Evolutionary conservation across 208 protist genomes (phyloP).

Genomic region (Leishmania major): DNA sequence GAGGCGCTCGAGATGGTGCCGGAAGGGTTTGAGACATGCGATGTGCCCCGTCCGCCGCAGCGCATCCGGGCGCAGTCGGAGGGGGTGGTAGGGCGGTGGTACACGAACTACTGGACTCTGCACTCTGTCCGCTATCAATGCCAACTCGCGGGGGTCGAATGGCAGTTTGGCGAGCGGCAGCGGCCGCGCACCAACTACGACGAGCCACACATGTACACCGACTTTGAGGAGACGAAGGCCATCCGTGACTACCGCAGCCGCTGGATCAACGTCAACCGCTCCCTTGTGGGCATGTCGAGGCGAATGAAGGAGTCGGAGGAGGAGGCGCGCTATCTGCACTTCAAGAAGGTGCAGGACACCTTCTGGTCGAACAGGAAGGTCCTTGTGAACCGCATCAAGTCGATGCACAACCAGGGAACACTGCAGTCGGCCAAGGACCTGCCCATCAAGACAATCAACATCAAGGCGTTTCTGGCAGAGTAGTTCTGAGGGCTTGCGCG

Average conservation of each 20-base stretch:
- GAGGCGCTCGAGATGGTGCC: constrained; percentile 80
- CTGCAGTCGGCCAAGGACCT: constrained; percentile 71
- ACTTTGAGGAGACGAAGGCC: constrained; percentile 91
- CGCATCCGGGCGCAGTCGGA: constrained; percentile 86
- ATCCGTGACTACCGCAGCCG: constrained; percentile 88
- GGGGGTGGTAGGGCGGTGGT: constrained; percentile 90
- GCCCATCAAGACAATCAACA: constrained; percentile 86
- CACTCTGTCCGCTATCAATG: constrained; percentile 91
- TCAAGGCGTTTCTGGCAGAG: constrained; percentile 85
- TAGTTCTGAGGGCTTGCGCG: constrained; percentile 13
- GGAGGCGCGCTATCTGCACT: constrained; percentile 87
- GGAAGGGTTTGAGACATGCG: constrained; percentile 71
- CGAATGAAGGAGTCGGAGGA: constrained; percentile 89
- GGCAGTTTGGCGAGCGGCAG: constrained; percentile 80
- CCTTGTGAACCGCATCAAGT: constrained; percentile 90
- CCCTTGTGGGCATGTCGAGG: constrained; percentile 88
- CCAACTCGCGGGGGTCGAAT: constrained; percentile 74
- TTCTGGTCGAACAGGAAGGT: constrained; percentile 93
- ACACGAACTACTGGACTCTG: constrained; percentile 93
- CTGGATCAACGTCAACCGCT: constrained; percentile 93
- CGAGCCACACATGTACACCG: constrained; percentile 88
- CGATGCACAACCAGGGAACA: constrained; percentile 89
- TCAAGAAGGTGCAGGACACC: constrained; percentile 85
- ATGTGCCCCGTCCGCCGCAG: constrained; percentile 87
- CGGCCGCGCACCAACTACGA: constrained; percentile 86